Evolutionary conservation across 176 grass and related monocot species (phyloP), one percentile per base, ranked within the genome.

Genomic region (Coix lacrymajobi): DNA sequence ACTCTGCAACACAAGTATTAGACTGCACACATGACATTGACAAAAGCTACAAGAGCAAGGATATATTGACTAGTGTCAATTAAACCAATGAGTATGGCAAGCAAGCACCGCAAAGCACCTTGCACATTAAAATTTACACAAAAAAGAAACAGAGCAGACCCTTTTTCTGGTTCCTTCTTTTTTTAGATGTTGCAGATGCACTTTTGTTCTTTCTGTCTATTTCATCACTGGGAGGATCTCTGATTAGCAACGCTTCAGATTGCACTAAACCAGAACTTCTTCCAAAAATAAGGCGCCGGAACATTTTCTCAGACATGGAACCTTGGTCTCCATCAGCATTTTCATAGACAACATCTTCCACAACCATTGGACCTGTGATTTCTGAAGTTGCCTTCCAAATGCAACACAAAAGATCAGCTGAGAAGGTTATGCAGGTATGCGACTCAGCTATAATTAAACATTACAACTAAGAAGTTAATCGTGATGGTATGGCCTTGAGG

Each of bases 331-430:
- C 84, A 44, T 85, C 86, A 71, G 19, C 82, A 74, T 81, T 88
- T 88, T 93, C 96, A 78, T 98, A 98, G 68, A 91, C 81, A 73
- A 98, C 92, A 71, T 98, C 96, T 93, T 98, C 96, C 79, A 98
- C 92, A 61, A 98, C 87, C 75, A 95, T 88, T 66, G 89, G 85
- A 63, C 96, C 96, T 58, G 96, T 98, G 76, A 98, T 87, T 73
- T 94, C 68, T 79, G 96, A 98, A 78, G 84, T 83, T 43, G 66
- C 87, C 89, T 94, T 85, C 71, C 64, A 91, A 49, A 85, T 87
- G 62, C 36, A 89, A 66, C 20, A 66, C 24, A 83, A 83, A 32
- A 83, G n/a, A 28, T 74, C 40, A 89, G 66, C 10, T 33, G 26
- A 69, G 34, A 67, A 77, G 33, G n/a, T 86, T 73, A 62, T 52